A percentile compares a stretch with the other conserved stretches of the same genome.
Conservation (phyloP, 2,329 filamentous ascomycete species). For the Kalaharituber pfeilii region DNA sequence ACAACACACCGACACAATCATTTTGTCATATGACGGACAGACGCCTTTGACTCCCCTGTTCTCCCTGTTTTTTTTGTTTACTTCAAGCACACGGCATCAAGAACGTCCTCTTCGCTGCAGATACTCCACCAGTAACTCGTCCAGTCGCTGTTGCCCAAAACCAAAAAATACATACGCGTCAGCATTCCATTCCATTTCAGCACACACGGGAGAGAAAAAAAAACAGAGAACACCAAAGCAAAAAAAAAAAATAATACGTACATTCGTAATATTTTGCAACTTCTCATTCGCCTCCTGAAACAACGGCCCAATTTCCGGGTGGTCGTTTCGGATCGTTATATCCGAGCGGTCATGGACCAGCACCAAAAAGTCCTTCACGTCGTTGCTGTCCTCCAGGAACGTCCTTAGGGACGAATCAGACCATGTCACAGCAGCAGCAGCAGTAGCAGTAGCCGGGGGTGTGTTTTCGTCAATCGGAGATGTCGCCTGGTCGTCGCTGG, state of each 20-base stretch:
- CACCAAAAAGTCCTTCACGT: constrained; percentile 75
- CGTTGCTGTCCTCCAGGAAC: constrained; percentile 78
- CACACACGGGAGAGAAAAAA: too few relatives aligned
- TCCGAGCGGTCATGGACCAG: constrained; percentile 88
- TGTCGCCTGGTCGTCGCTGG: constrained; percentile 19
- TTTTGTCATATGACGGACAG: too few relatives aligned
- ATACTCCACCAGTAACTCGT: constrained; percentile 72
- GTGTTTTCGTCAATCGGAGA: constrained; percentile 25
- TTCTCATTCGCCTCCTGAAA: constrained; percentile 78
- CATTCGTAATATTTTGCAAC: constrained; percentile 67
- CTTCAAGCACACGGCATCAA: not conserved
- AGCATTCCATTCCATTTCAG: constrained; percentile 15
- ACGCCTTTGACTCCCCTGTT: not conserved
- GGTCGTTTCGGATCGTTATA: constrained; percentile 61
- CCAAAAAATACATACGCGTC: constrained; percentile 9
- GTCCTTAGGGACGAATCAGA: constrained; percentile 69
- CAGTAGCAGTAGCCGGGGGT: constrained; percentile 38
- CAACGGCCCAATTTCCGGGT: constrained; percentile 62
- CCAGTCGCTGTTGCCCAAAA: constrained; percentile 63
- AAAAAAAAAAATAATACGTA: constrained; percentile 29
- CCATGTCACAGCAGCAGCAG: constrained; percentile 50
- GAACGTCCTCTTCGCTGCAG: constrained; percentile 33
- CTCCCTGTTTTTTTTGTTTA: not conserved
- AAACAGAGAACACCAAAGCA: constrained; percentile 2
- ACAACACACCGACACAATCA: too few relatives aligned